Percentiles rank a stretch among this genome's conserved stretches.
Conservation (phyloP, 2,329 filamentous ascomycete species). For the Pseudogymnoascus sp. region DNA sequence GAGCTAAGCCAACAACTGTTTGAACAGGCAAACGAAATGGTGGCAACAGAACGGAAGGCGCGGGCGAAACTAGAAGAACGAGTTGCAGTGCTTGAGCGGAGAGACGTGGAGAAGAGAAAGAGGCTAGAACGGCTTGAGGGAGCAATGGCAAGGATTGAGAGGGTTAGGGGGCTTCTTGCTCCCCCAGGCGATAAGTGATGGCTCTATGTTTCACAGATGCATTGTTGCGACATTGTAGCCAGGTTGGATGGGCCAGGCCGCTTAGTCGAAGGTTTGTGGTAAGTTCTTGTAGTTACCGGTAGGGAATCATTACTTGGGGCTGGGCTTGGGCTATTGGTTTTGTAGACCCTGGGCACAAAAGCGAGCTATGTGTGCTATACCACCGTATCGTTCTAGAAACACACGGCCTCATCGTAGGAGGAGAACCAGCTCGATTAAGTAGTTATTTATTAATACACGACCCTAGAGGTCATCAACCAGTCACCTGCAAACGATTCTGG, state of each 20-base stretch:
- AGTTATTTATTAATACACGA: conserved; percentile 5
- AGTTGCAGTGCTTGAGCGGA: conserved; percentile 56
- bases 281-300: neutral
- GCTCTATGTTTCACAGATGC: neutral
- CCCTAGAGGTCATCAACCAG: neutral
- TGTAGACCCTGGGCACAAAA: neutral
- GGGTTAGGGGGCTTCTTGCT: conserved; percentile 52
- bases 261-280: neutral
- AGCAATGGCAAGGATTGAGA: conserved; percentile 61
- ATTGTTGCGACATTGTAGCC: neutral
- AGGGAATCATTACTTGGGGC: neutral
- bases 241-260: neutral
- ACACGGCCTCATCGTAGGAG: neutral
- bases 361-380: neutral
- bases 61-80: conserved; percentile 63
- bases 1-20: conserved; percentile 69
- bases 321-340: neutral
- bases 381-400: neutral
- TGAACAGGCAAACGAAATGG: conserved; percentile 82
- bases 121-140: conserved; percentile 63
- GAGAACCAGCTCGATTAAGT: conserved; percentile 2
- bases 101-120: conserved; percentile 60
- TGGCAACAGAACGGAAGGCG: conserved; percentile 63
- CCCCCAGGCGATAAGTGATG: neutral
- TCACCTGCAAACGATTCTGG: neutral